A percentile compares a stretch with the other conserved stretches of the same genome.
phyloP scores from a whole-genome alignment of 306 rosid genomes.

The Adenanthera pavonina region DNA sequence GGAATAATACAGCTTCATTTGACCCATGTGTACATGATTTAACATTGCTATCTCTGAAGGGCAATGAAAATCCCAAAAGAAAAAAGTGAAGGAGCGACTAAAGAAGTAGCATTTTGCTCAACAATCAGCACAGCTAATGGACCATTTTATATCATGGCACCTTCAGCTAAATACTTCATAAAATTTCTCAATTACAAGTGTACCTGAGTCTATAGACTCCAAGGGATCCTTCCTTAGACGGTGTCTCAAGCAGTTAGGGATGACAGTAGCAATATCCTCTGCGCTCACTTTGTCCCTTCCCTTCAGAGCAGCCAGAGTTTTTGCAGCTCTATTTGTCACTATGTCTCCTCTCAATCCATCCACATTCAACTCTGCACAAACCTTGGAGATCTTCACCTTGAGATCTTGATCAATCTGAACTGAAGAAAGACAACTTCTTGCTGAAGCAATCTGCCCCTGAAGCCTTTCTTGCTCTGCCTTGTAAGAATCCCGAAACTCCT shows the following conservation, averaged over 20 bases:
- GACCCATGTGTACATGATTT: neutral
- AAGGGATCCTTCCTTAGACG: constrained; percentile 89
- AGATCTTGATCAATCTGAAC: constrained; percentile 76
- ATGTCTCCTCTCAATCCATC: constrained; percentile 95
- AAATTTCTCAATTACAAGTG: constrained; percentile 83
- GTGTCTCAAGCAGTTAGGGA: constrained; percentile 92
- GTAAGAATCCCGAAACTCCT: constrained; percentile 72
- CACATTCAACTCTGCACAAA: constrained; percentile 82
- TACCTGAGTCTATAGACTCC: constrained; percentile 88
- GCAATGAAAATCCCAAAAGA: constrained; percentile 32
- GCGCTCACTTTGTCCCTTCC: constrained; percentile 72
- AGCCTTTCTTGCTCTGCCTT: constrained; percentile 74
- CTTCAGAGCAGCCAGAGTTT: constrained; percentile 80
- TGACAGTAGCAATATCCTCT: constrained; percentile 87
- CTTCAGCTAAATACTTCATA: constrained; percentile 79
- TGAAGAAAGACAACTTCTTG: constrained; percentile 64
- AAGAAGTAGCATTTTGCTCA: constrained; percentile 39
- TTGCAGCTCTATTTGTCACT: constrained; percentile 87
- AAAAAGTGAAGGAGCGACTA: constrained; percentile 11
- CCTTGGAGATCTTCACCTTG: constrained; percentile 84
- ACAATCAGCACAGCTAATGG: constrained; percentile 29
- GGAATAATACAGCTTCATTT: neutral
- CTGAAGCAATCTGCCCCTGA: constrained; percentile 65
- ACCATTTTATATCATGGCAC: constrained; percentile 23
- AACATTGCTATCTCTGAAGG: constrained; percentile 13